Conservation (phyloP, 2,329 filamentous ascomycete genomes). For the Ilyonectria mors-panacis region DNA sequence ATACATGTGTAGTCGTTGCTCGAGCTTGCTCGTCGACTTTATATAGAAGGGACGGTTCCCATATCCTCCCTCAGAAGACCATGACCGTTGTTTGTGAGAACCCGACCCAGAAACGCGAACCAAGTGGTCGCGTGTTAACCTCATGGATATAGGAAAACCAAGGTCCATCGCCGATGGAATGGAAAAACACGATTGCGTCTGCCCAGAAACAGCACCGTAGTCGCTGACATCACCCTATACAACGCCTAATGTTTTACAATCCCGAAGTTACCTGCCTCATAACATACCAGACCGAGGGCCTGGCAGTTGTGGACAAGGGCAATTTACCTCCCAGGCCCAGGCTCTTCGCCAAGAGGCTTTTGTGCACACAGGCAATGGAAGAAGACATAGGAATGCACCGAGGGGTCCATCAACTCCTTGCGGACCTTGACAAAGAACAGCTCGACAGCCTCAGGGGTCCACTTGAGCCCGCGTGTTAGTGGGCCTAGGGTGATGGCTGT, state of each 20-base stretch:
- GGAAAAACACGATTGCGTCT: not conserved
- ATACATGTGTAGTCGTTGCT: no score
- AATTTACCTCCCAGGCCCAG: not conserved
- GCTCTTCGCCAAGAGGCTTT: constrained; percentile 2
- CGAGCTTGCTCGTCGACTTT: not conserved
- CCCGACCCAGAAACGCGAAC: not conserved
- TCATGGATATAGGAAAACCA: no score
- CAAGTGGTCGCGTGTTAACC: no score
- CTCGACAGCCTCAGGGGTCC: constrained; percentile 49
- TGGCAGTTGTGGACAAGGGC: not conserved
- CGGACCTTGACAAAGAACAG: constrained; percentile 49
- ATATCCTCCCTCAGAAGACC: not conserved
- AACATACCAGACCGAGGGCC: not conserved
- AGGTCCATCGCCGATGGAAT: not conserved
- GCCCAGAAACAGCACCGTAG: not conserved
- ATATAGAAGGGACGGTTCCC: not conserved
- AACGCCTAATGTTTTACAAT: not conserved
- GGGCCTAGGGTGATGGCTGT: constrained; percentile 50
- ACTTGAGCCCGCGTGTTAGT: constrained; percentile 50
- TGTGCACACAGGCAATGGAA: constrained; percentile 18
- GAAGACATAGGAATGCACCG: constrained; percentile 13
- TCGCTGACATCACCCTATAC: not conserved
- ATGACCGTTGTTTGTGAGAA: not conserved
- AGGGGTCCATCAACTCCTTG: constrained; percentile 46
- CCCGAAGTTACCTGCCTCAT: not conserved